Percentiles rank a stretch among this genome's conserved stretches.
Conservation (phyloP, 768 basidiomycete species). For the Suillus decipiens region DNA sequence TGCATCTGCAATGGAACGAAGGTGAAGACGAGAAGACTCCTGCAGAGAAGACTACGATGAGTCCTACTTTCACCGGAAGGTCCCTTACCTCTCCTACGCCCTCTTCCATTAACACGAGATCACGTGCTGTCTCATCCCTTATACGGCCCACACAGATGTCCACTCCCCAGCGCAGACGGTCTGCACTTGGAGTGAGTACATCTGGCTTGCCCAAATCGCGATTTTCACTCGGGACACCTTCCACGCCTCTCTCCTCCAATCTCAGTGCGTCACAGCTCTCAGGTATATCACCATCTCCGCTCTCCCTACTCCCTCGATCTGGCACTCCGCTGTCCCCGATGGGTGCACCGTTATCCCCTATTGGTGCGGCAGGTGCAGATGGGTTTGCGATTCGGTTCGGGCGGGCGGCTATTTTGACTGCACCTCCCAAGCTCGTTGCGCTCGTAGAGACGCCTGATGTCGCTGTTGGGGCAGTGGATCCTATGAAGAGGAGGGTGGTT, state of each 20-base stretch:
- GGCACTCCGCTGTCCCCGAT: conserved; percentile 37
- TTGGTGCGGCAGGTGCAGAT: conserved; percentile 26
- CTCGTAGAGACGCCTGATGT: conserved; percentile 87
- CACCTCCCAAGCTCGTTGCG: conserved; percentile 81
- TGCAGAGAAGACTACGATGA: conserved; percentile 20
- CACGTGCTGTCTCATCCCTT: conserved; percentile 52
- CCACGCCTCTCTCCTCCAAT: conserved; percentile 39
- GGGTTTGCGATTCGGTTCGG: conserved; percentile 57
- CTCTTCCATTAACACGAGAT: conserved; percentile 34
- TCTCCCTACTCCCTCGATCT: conserved; percentile 31
- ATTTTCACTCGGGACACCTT: conserved; percentile 43
- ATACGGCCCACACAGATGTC: conserved; percentile 53
- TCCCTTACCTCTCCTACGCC: conserved; percentile 31
- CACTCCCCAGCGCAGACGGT: conserved; percentile 43
- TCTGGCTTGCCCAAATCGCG: conserved; percentile 42
- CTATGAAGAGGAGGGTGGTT: conserved; percentile 78
- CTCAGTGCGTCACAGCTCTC: conserved; percentile 4
- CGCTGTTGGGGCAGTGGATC: conserved; percentile 87
- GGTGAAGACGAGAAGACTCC: conserved; percentile 38
- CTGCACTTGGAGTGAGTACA: conserved; percentile 27
- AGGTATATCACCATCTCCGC: conserved; percentile 3
- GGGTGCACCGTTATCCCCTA: conserved; percentile 28
- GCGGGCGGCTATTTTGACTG: conserved; percentile 74
- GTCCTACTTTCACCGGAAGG: conserved; percentile 25
- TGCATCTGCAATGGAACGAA: conserved; percentile 88